Conservation (phyloP, 768 basidiomycete genomes). For the Strobilomyces dryophilus region DNA sequence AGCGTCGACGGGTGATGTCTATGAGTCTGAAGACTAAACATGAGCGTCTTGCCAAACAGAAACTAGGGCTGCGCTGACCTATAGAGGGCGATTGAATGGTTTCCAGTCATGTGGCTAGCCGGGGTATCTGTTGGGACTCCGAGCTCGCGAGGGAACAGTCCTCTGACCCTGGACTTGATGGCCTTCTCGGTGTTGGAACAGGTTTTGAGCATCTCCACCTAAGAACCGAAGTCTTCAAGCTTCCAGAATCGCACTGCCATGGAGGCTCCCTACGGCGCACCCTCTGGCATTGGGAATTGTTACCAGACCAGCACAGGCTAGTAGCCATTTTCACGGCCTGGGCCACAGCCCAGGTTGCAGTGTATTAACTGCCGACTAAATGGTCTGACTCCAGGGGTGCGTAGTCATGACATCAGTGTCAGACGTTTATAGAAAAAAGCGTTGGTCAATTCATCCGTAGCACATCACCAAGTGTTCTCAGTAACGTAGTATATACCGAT, state of each 20-base stretch:
- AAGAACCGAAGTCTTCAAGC: slow-evolving; percentile 89
- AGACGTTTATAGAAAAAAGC: too few species aligned
- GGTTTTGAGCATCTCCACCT: slow-evolving; percentile 57
- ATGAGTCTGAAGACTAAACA: background rate
- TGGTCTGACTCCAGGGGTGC: too few species aligned
- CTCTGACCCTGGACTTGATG: slow-evolving; percentile 72
- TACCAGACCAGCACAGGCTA: too few species aligned
- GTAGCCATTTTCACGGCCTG: too few species aligned
- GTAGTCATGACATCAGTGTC: too few species aligned
- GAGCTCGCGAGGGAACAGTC: slow-evolving; percentile 84
- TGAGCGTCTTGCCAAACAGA: background rate
- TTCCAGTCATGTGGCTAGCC: slow-evolving; percentile 92
- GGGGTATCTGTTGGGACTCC: slow-evolving; percentile 85
- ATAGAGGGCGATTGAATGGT: slow-evolving; percentile 52
- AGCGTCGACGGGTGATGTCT: slow-evolving; percentile 30
- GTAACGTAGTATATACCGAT: background rate
- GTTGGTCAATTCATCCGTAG: background rate
- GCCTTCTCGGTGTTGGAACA: slow-evolving; percentile 65
- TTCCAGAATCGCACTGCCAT: too few species aligned
- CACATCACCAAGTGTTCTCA: background rate
- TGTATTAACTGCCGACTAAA: too few species aligned
- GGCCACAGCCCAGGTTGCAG: too few species aligned
- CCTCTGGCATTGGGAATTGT: too few species aligned
- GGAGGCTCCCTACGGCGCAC: too few species aligned
- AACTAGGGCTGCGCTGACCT: slow-evolving; percentile 11